Conservation (phyloP, 345 rosid species). For the Raphanus sativus region DNA sequence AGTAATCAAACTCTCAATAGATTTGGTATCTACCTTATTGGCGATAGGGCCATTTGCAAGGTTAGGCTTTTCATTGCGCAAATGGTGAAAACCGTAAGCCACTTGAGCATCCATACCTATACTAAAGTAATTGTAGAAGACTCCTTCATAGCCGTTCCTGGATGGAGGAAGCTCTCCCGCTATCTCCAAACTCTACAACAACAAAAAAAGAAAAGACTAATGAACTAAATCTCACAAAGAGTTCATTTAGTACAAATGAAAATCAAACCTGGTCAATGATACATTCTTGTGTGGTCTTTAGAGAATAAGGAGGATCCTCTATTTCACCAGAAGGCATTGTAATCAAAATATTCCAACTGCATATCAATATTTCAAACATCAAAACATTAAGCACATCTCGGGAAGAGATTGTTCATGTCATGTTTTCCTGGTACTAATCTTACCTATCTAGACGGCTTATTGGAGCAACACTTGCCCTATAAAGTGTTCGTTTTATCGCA, state of each 20-base stretch:
- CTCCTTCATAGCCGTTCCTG: slow-evolving; percentile 65
- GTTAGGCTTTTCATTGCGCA: slow-evolving; percentile 89
- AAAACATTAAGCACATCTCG: not conserved
- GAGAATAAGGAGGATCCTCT: slow-evolving; percentile 72
- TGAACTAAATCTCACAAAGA: slow-evolving; percentile 34
- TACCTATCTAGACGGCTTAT: slow-evolving; percentile 82
- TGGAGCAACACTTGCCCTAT: slow-evolving; percentile 55
- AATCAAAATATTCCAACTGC: slow-evolving; percentile 76
- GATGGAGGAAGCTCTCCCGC: slow-evolving; percentile 66
- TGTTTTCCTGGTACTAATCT: not conserved
- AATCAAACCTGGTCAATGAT: slow-evolving; percentile 59
- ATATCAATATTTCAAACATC: slow-evolving; percentile 12
- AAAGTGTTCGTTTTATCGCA: slow-evolving; percentile 75
- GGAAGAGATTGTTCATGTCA: not conserved
- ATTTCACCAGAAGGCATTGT: slow-evolving; percentile 70
- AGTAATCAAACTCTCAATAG: slow-evolving; percentile 1
- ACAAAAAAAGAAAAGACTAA: not conserved
- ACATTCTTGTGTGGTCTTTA: slow-evolving; percentile 62
- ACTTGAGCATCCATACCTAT: slow-evolving; percentile 99
- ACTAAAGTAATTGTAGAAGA: slow-evolving; percentile 92
- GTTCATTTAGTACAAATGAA: not conserved
- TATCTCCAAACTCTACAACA: slow-evolving; percentile 48
- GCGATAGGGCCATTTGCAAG: slow-evolving; percentile 96
- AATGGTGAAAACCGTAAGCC: slow-evolving; percentile 93
- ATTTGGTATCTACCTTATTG: slow-evolving; percentile 59